These are phyloP conservation scores for Colletotrichum cereale DNA, from an alignment of 2,329 filamentous ascomycete genomes.

Conservation along the genomic window DNA sequence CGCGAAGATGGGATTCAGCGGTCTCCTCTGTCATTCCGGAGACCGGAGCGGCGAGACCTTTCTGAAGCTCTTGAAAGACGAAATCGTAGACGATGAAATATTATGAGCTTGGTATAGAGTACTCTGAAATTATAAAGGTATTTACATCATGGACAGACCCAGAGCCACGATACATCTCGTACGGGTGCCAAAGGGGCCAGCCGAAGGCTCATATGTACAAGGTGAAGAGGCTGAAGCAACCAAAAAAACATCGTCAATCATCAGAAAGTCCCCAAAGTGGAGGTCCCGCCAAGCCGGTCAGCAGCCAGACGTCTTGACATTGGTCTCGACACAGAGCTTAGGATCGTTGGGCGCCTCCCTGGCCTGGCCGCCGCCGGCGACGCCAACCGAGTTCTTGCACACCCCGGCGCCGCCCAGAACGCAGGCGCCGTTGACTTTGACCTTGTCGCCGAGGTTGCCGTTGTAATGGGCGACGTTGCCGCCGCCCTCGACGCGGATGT, in stretches of 20 bases:
- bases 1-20: no score
- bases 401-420: conserved; percentile 24
- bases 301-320: conserved; percentile 35
- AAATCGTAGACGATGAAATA: conserved; percentile 37
- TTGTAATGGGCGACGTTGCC: conserved; percentile 49
- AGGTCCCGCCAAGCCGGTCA: background rate
- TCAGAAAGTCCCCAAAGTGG: background rate
- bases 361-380: conserved; percentile 52
- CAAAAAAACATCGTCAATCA: background rate
- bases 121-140: conserved; percentile 10
- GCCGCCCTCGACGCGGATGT: conserved; percentile 52
- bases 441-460: conserved; percentile 47
- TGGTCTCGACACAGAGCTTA: conserved; percentile 18
- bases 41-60: no score
- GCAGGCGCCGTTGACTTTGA: conserved; percentile 40
- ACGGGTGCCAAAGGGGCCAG: background rate
- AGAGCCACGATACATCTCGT: conserved; percentile 1
- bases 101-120: conserved; percentile 26
- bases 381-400: conserved; percentile 49
- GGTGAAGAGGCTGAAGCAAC: background rate
- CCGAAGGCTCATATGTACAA: background rate
- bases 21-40: no score
- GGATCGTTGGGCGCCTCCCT: conserved; percentile 22
- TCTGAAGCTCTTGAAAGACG: no score
- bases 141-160: conserved; percentile 20